Evolutionary conservation across 768 basidiomycete species (phyloP), one percentile per base, ranked within the genome.

Genomic region (Ephemerocybe angulata): DNA sequence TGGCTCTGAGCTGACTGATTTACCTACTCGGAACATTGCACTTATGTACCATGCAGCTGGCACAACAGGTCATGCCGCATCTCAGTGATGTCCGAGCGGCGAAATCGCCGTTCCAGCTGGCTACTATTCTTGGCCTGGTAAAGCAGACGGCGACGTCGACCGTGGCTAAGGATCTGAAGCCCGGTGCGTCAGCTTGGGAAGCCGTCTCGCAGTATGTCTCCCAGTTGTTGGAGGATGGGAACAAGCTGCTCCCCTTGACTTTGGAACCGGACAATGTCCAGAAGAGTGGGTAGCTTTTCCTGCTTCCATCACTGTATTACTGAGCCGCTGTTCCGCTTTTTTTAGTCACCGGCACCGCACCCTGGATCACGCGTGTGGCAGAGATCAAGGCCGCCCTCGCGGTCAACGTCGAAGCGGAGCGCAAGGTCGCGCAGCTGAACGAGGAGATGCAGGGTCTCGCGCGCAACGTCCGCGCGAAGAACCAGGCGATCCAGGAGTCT

Each of bases 371-470:
- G 0, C 82, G 96, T 21, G 80, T 96, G 8, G 81, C 83, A 12
- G 86, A 93, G 62, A 85, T 99, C 71, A 91, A 91, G 67, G 81
- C 89, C 0, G 85, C 78, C 46, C 81, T 88, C 1, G 89, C 92
- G 0, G 79, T 90, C 71, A 98, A 97, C 62, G 78, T 93, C 22
- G 96, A 97, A 64, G 94, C 95, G 1, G 96, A 98, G 65, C 83
- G 89, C 44, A 90, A 91, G 69, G 86, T 93, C 6, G 74, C 82
- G 2, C 87, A 90, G 57, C 79, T 97, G 22, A 89, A 86, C 58
- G 95, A 97, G 58, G 93, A 98, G 70, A 82, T 97, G 60, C 89
- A 93, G 63, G 87, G 87, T 7, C 83, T 98, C 37, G 81, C 87
- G 27, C 86, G 94, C 28, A 90, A 81, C 48, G 78, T 98, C 65